These are phyloP conservation scores for Pilatotrama ljubarskyi DNA, from an alignment of 768 basidiomycete genomes.

Conservation along the genomic window DNA sequence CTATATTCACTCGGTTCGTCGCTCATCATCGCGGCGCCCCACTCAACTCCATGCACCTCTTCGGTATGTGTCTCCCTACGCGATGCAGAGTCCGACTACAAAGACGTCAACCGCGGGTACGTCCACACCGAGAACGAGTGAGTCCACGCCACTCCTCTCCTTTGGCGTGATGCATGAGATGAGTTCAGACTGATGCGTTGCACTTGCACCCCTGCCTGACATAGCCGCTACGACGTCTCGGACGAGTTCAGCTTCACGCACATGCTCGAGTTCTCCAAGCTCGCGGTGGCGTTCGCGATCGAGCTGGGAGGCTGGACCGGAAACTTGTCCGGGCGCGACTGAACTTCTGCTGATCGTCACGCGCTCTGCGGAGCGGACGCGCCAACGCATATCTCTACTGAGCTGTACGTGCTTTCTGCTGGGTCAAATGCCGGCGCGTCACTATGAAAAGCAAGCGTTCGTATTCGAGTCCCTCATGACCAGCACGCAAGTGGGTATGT, in stretches of 20 bases:
- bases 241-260: slow-evolving; percentile 89
- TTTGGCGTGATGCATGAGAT: too few species aligned
- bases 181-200: too few species aligned
- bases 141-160: slow-evolving; percentile 32
- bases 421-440: too few species aligned
- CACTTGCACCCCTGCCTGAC: too few species aligned
- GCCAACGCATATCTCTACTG: too few species aligned
- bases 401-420: too few species aligned
- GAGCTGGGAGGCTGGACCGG: slow-evolving; percentile 46
- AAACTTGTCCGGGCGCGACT: too few species aligned
- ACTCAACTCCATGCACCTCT: neutral
- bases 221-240: slow-evolving; percentile 80
- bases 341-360: too few species aligned
- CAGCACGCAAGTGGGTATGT: too few species aligned
- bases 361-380: too few species aligned
- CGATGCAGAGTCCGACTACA: slow-evolving; percentile 60
- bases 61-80: slow-evolving; percentile 4
- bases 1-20: slow-evolving; percentile 9
- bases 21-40: slow-evolving; percentile 3
- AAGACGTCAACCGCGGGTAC: slow-evolving; percentile 70
- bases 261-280: slow-evolving; percentile 71
- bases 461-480: too few species aligned
- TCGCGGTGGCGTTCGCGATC: slow-evolving; percentile 52
- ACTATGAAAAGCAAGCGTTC: too few species aligned
- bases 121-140: slow-evolving; percentile 85